Evolutionary conservation across 768 basidiomycete species (phyloP).

Genomic region (Asterophora lycoperdoides): DNA sequence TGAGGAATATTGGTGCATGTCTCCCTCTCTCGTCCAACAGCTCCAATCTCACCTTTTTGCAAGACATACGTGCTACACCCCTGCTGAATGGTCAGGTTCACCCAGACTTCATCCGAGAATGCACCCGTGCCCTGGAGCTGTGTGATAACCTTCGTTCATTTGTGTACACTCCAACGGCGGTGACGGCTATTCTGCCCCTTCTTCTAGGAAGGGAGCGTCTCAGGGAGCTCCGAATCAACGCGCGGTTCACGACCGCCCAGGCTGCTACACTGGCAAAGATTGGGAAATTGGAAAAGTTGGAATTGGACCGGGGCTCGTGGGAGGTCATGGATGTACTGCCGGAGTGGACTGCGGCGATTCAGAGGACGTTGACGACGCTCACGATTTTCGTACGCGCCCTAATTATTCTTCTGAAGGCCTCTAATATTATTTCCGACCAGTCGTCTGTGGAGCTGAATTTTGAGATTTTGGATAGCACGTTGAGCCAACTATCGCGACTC

Average conservation of each 20-base stretch:
- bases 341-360: constrained; percentile 44
- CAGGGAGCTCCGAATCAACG: constrained; percentile 44
- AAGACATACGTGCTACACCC: constrained; percentile 53
- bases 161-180: constrained; percentile 44
- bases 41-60: not conserved
- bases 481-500: constrained; percentile 50
- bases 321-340: constrained; percentile 56
- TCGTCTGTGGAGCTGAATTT: constrained; percentile 53
- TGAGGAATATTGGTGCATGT: constrained; percentile 51
- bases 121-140: constrained; percentile 40
- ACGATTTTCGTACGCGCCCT: constrained; percentile 52
- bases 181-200: constrained; percentile 46
- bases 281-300: constrained; percentile 38
- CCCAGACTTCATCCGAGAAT: constrained; percentile 51
- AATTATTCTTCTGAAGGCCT: not conserved
- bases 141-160: constrained; percentile 56
- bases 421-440: constrained; percentile 30
- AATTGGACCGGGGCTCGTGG: constrained; percentile 61
- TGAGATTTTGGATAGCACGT: constrained; percentile 40
- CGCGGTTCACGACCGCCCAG: constrained; percentile 51
- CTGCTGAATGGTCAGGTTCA: constrained; percentile 31
- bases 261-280: constrained; percentile 38
- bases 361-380: constrained; percentile 45
- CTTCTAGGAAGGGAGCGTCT: constrained; percentile 44
- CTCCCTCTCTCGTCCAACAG: not conserved